A percentile compares a stretch with the other conserved stretches of the same genome.
Conservation (phyloP, 495 filamentous ascomycete species). For the Penicillium diatomitis region DNA sequence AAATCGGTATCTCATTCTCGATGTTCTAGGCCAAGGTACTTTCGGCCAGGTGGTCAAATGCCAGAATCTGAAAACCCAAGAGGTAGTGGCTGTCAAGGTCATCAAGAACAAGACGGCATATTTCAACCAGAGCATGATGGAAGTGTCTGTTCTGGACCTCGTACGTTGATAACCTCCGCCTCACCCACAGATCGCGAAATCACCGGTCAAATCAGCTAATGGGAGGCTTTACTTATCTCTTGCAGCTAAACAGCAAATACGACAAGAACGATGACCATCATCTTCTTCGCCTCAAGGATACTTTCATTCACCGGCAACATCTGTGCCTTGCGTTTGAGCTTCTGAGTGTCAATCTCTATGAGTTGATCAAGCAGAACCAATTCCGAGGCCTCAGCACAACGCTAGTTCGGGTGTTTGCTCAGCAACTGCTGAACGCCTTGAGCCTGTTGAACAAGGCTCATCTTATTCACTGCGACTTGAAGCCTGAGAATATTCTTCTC, state of each 20-base stretch:
- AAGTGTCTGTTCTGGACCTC: constrained; percentile 94
- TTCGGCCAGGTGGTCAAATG: constrained; percentile 99
- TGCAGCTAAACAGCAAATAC: constrained; percentile 88
- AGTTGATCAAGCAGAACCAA: constrained; percentile 99
- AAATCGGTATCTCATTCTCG: constrained; percentile 96
- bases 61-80: constrained; percentile 94
- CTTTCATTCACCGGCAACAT: constrained; percentile 97
- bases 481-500: constrained; percentile 95
- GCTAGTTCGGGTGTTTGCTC: constrained; percentile 94
- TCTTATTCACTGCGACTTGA: constrained; percentile 96
- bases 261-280: constrained; percentile 99
- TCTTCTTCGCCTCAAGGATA: constrained; percentile 90
- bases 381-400: constrained; percentile 97
- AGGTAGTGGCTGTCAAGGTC: constrained; percentile 98
- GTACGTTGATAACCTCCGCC: constrained; percentile 39
- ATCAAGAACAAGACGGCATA: constrained; percentile 99
- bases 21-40: constrained; percentile 95
- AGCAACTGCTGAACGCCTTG: constrained; percentile 88
- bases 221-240: background rate
- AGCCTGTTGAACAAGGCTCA: constrained; percentile 92
- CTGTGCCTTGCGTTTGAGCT: constrained; percentile 96
- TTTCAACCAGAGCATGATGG: constrained; percentile 99
- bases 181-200: background rate
- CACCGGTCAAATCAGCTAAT: constrained; percentile 13
- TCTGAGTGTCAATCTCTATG: constrained; percentile 95